Conservation (phyloP, 805 yeast genomes). For the Ogataea glucozyma region DNA sequence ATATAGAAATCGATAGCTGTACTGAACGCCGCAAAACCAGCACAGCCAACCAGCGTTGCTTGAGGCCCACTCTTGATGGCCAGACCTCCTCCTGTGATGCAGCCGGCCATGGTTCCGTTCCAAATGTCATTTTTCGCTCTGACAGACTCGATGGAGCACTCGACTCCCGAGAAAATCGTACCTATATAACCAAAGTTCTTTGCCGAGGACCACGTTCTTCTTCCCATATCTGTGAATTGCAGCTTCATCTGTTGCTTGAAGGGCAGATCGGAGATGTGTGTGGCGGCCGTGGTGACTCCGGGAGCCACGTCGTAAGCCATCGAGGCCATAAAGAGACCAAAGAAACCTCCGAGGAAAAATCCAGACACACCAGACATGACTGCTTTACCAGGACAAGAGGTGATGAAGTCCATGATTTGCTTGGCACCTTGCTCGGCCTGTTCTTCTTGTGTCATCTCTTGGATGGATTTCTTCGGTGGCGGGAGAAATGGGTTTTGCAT, state of each 20-base stretch:
- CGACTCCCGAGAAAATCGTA: constrained; percentile 87
- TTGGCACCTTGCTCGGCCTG: constrained; percentile 90
- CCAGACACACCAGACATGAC: constrained; percentile 92
- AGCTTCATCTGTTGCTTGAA: constrained; percentile 89
- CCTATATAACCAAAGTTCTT: constrained; percentile 94
- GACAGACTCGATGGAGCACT: constrained; percentile 80
- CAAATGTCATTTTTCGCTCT: constrained; percentile 91
- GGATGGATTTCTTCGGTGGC: constrained; percentile 49
- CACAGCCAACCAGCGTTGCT: constrained; percentile 90
- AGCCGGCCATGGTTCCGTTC: constrained; percentile 92
- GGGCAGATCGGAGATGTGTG: constrained; percentile 77
- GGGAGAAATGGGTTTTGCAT: constrained; percentile 40
- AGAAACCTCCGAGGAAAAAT: constrained; percentile 91
- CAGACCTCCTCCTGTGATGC: constrained; percentile 94
- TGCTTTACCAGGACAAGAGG: constrained; percentile 94
- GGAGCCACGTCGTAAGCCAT: constrained; percentile 84
- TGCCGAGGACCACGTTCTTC: constrained; percentile 83
- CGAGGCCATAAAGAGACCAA: constrained; percentile 91
- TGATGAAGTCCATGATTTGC: constrained; percentile 80
- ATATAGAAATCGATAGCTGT: constrained; percentile 85
- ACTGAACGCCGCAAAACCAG: constrained; percentile 95
- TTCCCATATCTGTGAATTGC: constrained; percentile 91
- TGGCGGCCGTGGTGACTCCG: constrained; percentile 45
- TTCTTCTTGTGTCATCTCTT: constrained; percentile 85
- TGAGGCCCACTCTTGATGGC: constrained; percentile 93